A percentile compares a stretch with the other conserved stretches of the same genome.
Conservation (phyloP, 1,139 yeast species). For the Suhomyces atakaporum region DNA sequence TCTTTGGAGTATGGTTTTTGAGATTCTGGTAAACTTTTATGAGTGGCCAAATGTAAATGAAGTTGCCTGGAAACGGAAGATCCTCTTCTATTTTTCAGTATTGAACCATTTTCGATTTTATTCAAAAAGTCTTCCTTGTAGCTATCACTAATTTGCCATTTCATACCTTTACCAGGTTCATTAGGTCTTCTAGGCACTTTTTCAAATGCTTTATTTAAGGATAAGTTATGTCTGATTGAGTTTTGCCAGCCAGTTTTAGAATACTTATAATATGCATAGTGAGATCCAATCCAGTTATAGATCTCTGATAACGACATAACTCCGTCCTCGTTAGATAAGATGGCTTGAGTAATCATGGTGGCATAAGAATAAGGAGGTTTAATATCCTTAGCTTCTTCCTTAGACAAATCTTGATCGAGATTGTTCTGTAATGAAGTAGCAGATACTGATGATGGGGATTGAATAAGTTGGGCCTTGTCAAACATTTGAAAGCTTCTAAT, state of each 20-base stretch:
- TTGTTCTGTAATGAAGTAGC: conserved; percentile 49
- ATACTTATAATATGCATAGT: conserved; percentile 88
- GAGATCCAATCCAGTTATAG: conserved; percentile 83
- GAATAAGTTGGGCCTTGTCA: conserved; percentile 42
- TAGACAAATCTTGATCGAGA: conserved; percentile 72
- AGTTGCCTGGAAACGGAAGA: conserved; percentile 76
- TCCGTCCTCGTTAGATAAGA: conserved; percentile 83
- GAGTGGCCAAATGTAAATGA: conserved; percentile 73
- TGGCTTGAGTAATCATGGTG: conserved; percentile 97
- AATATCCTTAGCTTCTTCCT: conserved; percentile 86
- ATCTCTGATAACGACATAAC: conserved; percentile 88
- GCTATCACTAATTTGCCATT: conserved; percentile 91
- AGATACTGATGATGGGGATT: conserved; percentile 42
- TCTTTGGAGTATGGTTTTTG: conserved; percentile 32
- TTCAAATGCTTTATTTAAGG: conserved; percentile 84
- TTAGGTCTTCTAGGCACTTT: conserved; percentile 93
- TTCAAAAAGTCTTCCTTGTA: conserved; percentile 82
- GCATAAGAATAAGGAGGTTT: conserved; percentile 98
- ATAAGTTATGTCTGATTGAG: conserved; percentile 78
- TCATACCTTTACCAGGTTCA: conserved; percentile 99
- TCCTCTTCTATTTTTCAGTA: conserved; percentile 75
- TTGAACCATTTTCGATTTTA: conserved; percentile 74
- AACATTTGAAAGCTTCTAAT: conserved; percentile 56
- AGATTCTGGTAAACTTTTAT: conserved; percentile 63
- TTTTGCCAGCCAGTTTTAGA: conserved; percentile 96